A percentile compares a stretch with the other conserved stretches of the same genome.
Conservation (phyloP, 2,329 filamentous ascomycete species). For the Monilinia fructicola region DNA sequence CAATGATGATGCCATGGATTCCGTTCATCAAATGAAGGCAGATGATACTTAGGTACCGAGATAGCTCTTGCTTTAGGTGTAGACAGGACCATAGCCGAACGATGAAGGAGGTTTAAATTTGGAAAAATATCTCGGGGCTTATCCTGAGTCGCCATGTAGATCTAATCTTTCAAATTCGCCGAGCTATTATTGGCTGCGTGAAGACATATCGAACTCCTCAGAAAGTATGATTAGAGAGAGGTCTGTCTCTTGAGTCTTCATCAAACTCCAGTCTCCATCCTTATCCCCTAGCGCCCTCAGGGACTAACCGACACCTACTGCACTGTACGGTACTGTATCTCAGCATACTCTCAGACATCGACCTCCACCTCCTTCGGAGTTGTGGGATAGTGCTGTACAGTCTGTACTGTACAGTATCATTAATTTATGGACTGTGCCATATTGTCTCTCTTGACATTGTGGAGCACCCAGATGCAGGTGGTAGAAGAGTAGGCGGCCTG, state of each 20-base stretch:
- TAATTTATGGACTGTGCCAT: not conserved
- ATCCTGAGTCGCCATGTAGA: not conserved
- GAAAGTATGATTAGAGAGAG: too few relatives aligned
- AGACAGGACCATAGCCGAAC: not conserved
- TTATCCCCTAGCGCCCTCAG: too few relatives aligned
- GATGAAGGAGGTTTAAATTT: not conserved
- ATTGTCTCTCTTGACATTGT: not conserved
- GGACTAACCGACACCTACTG: too few relatives aligned
- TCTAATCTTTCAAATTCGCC: not conserved
- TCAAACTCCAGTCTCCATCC: too few relatives aligned
- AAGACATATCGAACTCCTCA: too few relatives aligned
- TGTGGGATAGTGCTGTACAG: not conserved
- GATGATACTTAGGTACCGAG: not conserved
- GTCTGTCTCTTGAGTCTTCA: too few relatives aligned
- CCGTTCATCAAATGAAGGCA: not conserved
- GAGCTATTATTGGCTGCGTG: not conserved
- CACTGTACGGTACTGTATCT: too few relatives aligned
- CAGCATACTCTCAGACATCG: not conserved
- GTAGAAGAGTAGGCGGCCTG: not conserved
- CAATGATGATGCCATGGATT: not conserved
- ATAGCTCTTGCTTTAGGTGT: not conserved
- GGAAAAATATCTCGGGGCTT: too few relatives aligned
- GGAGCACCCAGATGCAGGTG: not conserved
- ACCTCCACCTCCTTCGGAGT: not conserved
- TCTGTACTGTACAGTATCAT: too few relatives aligned